Evolutionary conservation across 306 rosid genomes (phyloP), one percentile per base, ranked within the genome.

Genomic region (Hippophae rhamnoides): DNA sequence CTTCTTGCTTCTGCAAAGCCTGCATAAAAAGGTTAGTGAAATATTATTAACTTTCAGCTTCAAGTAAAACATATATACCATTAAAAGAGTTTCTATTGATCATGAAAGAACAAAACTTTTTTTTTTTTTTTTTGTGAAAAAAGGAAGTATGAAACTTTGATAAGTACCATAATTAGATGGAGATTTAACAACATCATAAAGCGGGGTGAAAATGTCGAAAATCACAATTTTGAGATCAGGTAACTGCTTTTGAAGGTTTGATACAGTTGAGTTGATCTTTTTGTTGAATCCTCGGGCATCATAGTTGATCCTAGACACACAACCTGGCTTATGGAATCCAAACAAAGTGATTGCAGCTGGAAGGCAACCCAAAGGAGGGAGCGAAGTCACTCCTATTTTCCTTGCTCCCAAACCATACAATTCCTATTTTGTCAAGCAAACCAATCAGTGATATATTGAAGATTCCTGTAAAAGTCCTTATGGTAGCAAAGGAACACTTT

Each of bases 331-430:
- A 38, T 78, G 75, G 54, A 6, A 61, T 41, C 95, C 95, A 62
- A 83, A 88, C 13, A 82, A 50, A 47, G 94, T 78, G 64, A 82
- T 82, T 70, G 92, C 78, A 56, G 79, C 79, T n/a, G 98, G 96
- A 56, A 90, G 62, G 72, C 98, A 90, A 53, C 98, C 98, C 75
- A 87, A 61, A 43, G 96, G 96, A 38, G 96, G 92, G 5, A 90
- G 79, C 71, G 92, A 73, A 43, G 92, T 90, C 76, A 85, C 98
- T 53, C 98, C 96, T 43, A 90, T 70, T 69, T 65, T 90, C 68
- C 96, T 85, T 3, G 84, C 98, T 78, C 98, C 96, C 51, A 81
- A 68, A 50, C 79, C 84, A 69, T 87, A 78, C 80, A 87, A 67
- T 3, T 42, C 69, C 97, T 90, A 63, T 53, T 3, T 62, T 69